Conservation (phyloP, 2,329 filamentous ascomycete genomes). For the Leptographium radiaticola region DNA sequence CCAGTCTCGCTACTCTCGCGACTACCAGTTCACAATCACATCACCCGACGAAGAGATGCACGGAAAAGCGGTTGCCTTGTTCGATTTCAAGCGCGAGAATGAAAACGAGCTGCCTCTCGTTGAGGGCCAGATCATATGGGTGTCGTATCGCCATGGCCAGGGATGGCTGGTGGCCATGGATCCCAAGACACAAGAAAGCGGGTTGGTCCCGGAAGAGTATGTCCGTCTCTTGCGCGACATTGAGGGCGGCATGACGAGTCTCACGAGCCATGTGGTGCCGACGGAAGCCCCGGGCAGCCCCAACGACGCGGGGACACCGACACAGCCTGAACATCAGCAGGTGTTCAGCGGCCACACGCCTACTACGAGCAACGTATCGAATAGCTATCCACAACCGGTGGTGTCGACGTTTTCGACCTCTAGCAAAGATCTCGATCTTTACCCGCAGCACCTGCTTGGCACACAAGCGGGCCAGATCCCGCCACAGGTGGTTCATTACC, state of each 20-base stretch:
- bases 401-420: conserved; percentile 59
- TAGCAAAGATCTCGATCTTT: conserved; percentile 55
- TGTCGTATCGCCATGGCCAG: conserved; percentile 90
- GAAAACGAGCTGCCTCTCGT: conserved; percentile 88
- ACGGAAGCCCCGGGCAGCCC: conserved; percentile 37
- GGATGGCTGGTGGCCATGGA: conserved; percentile 97
- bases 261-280: conserved; percentile 40
- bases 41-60: conserved; percentile 97
- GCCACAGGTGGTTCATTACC: conserved; percentile 54
- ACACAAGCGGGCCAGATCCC: conserved; percentile 49
- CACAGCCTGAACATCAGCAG: conserved; percentile 41
- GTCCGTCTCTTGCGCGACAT: conserved; percentile 87
- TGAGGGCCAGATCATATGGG: conserved; percentile 92
- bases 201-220: conserved; percentile 91
- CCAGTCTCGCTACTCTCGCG: conserved; percentile 71
- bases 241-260: conserved; percentile 70
- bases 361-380: conserved; percentile 31
- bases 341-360: conserved; percentile 31
- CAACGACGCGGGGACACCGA: conserved; percentile 46
- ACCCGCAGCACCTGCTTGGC: conserved; percentile 51
- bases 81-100: conserved; percentile 90
- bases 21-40: conserved; percentile 91
- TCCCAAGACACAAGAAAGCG: conserved; percentile 85
- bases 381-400: conserved; percentile 56
- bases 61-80: conserved; percentile 87